Conservation (phyloP, 2,329 filamentous ascomycete species). For the Bipolaris gigantea region DNA sequence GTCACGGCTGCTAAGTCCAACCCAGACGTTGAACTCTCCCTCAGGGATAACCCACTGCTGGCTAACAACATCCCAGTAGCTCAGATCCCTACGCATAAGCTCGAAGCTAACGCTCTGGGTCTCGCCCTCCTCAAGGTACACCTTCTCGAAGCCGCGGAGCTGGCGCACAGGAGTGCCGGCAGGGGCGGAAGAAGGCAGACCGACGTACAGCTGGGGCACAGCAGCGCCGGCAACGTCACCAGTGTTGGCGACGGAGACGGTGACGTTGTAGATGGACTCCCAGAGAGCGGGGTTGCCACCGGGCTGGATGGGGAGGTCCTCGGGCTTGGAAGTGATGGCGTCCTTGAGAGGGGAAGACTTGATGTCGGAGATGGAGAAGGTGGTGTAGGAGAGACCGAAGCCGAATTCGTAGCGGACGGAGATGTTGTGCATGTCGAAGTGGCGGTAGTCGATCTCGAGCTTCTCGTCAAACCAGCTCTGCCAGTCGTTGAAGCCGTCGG, state of each 20-base stretch:
- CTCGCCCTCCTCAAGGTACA: slow-evolving; percentile 57
- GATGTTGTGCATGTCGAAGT: slow-evolving; percentile 67
- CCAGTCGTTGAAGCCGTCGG: slow-evolving; percentile 47
- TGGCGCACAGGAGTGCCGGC: slow-evolving; percentile 56
- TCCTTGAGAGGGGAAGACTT: slow-evolving; percentile 55
- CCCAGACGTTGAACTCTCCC: slow-evolving; percentile 42
- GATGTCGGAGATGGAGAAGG: slow-evolving; percentile 71
- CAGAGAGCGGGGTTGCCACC: slow-evolving; percentile 58
- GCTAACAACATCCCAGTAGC: slow-evolving; percentile 74
- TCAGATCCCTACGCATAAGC: slow-evolving; percentile 77
- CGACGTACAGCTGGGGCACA: slow-evolving; percentile 62
- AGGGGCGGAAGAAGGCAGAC: slow-evolving; percentile 58
- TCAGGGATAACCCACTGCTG: slow-evolving; percentile 76
- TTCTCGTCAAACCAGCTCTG: slow-evolving; percentile 58
- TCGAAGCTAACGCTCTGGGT: slow-evolving; percentile 66
- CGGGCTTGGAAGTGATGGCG: slow-evolving; percentile 63
- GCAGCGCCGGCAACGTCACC: slow-evolving; percentile 57
- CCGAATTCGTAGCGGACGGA: slow-evolving; percentile 79
- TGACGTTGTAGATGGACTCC: slow-evolving; percentile 68
- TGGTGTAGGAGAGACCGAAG: slow-evolving; percentile 74
- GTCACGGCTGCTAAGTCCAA: slow-evolving; percentile 35
- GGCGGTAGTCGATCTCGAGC: slow-evolving; percentile 77
- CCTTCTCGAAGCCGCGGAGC: slow-evolving; percentile 56
- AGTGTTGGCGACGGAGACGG: slow-evolving; percentile 69
- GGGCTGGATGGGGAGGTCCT: slow-evolving; percentile 46